Evolutionary conservation across 176 grass and related monocot genomes (phyloP).

Genomic region (Bonia amplexicaulis): DNA sequence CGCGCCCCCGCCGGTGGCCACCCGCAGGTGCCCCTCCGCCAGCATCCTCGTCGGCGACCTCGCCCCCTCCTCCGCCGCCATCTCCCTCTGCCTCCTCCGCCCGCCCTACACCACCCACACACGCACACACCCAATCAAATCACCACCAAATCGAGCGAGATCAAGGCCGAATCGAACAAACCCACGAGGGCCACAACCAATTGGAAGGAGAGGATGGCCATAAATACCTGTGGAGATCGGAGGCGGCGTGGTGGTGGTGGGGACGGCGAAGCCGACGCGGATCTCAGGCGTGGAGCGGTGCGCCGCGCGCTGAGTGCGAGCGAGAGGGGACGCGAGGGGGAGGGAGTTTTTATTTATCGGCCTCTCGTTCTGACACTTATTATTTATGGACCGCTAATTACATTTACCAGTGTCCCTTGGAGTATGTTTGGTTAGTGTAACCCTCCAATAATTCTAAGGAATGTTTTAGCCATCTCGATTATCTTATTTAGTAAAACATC

Average conservation of each 20-base stretch:
- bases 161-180: background rate
- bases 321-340: background rate
- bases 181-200: background rate
- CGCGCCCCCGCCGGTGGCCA: slow-evolving; percentile 48
- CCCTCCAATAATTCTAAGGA: too few relatives aligned
- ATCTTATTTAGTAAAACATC: too few relatives aligned
- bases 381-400: slow-evolving; percentile 16
- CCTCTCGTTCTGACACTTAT: background rate
- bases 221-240: slow-evolving; percentile 45
- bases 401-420: background rate
- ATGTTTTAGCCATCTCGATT: too few relatives aligned
- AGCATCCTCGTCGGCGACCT: slow-evolving; percentile 64
- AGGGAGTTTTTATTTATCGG: slow-evolving; percentile 21
- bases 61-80: slow-evolving; percentile 50
- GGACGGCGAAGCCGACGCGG: slow-evolving; percentile 19
- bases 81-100: slow-evolving; percentile 36
- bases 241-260: background rate
- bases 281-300: slow-evolving; percentile 20
- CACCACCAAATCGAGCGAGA: background rate
- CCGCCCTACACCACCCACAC: background rate
- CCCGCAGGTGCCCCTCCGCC: slow-evolving; percentile 51
- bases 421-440: too few relatives aligned
- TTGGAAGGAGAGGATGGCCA: background rate
- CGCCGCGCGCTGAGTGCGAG: background rate
- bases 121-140: background rate